Evolutionary conservation across 129 eudicot species (phyloP), one percentile per base, ranked within the genome.

Genomic region (Solidago caesia): DNA sequence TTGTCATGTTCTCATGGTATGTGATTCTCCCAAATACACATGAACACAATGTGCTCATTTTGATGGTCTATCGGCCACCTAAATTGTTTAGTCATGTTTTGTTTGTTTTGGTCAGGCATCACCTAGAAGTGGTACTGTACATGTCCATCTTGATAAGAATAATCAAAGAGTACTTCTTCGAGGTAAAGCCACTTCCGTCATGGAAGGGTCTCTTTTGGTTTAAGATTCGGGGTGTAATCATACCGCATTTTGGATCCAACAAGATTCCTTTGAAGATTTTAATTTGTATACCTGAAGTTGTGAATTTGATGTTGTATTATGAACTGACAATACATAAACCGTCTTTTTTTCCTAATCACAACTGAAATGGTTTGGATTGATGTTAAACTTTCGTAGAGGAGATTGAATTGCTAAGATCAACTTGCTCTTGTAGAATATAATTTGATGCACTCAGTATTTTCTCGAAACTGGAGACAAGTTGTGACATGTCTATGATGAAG

Each of bases 121-220:
- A 7, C 85, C 88, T 14, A 84, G 97, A 79, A 71, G 96, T 14
- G 96, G 96, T 57, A 71, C 73, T n/a, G n/a, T 92, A 43, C 72
- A 92, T 65, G 14, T 92, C 59, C 94, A 82, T 72, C 69, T 87
- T 0, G 97, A 92, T 80, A 87, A 84, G 79, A 77, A 87, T 79
- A 84, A 82, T 74, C 82, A 85, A 79, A 85, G 94, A 73, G 89
- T 89, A 52, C 62, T 78, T 46, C 84, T 92, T 60, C 86, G 85
- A 60, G 97, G 96, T 25, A 87, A 77, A 82, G 93, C 94, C 4
- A 72, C 84, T 11, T 58, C 84, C 6, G 83, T 92, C 16, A 89
- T 87, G 89, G 97, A 92, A 82, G 97, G 97, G 14, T 84, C 89
- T 73, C 60, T 92, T 81, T 43, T 82, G 83, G 88, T 85, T 33